Base-by-base conservation (phyloP, 495 filamentous ascomycete species). In the Neurospora sp. region DNA sequence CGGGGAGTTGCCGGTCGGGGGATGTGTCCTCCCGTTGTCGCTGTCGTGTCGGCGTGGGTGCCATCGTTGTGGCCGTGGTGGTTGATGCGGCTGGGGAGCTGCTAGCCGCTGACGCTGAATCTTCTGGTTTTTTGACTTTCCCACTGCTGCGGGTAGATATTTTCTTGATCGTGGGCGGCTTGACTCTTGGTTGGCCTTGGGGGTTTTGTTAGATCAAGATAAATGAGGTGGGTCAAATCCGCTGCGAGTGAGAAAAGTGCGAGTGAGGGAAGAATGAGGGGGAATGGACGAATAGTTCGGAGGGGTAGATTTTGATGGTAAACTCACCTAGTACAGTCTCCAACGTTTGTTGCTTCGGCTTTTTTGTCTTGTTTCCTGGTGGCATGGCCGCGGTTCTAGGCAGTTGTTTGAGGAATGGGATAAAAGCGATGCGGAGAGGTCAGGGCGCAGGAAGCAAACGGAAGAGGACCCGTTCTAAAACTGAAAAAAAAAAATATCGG, bases 331-430 rank as follows among this genome's bases (percentile, higher is more conserved):
- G 44, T 0, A 73, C 74, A 20, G 71, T 73, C 69, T 79, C 77
- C 38, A 79, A 70, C 14, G 74, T 77, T 39, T 79, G 76, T 71
- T 79, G 76, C 16, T 74, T 71, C n/a, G 69, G 27, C 18, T 72
- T 75, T 20, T 68, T 74, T 3, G 47, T 8, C 20, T 68, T 71
- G 4, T 65, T 65, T 8, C 27, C 27, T 35, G 53, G 14, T 65
- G 53, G 12, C 53, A 65, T 65, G 53, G 27, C 35, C 8, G 53
- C 53, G 27, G 53, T 14, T 61, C 10, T 16, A 10, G 14, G 20
- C 20, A 6, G 53, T 35, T 65, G 12, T 65, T 65, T 3, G 27
- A 31, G 6, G 27, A 9, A 8, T 65, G 53, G 12, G 53, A 16
- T 61, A 16, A 35, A 35, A 35, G 53, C 22, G 27, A 61, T 18